Evolutionary conservation across 2,329 filamentous ascomycete genomes (phyloP).

Genomic region (Cadophora sp.): DNA sequence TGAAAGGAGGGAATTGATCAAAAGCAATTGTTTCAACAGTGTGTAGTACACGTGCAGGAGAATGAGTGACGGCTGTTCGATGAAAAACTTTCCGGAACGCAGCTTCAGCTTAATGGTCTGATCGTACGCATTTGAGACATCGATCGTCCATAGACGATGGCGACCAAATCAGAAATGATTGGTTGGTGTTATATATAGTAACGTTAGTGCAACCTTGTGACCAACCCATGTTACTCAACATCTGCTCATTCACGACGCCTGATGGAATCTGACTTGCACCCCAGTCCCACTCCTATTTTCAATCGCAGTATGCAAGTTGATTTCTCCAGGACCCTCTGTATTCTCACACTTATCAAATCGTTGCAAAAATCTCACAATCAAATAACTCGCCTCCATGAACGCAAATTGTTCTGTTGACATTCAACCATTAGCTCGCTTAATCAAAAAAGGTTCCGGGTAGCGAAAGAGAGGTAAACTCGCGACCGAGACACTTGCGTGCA

Average conservation of each 20-base stretch:
- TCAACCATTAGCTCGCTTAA: slow-evolving; percentile 15
- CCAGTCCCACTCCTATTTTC: slow-evolving; percentile 37
- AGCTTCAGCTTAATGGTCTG: too few species aligned
- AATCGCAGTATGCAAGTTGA: slow-evolving; percentile 33
- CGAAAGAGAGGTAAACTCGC: slow-evolving; percentile 33
- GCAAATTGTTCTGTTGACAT: slow-evolving; percentile 39
- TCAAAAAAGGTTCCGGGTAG: neutral
- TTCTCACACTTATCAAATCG: slow-evolving; percentile 37
- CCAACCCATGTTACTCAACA: neutral
- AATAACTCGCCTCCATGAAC: slow-evolving; percentile 40
- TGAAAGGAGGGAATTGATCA: too few species aligned
- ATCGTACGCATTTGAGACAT: too few species aligned
- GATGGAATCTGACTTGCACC: slow-evolving; percentile 31
- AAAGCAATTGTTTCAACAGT: too few species aligned
- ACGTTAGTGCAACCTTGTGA: neutral
- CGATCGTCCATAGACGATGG: too few species aligned
- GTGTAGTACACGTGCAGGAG: too few species aligned
- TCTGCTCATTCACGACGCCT: slow-evolving; percentile 9
- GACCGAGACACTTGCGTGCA: slow-evolving; percentile 73
- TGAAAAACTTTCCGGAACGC: too few species aligned
- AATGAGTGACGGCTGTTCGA: too few species aligned
- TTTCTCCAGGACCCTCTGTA: slow-evolving; percentile 29
- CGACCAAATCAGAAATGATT: too few species aligned
- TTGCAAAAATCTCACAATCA: slow-evolving; percentile 41
- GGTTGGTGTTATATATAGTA: too few species aligned